Evolutionary conservation across 2,329 filamentous ascomycete species (phyloP), one percentile per base, ranked within the genome.

Genomic region (Chaetomiaceae sp.): DNA sequence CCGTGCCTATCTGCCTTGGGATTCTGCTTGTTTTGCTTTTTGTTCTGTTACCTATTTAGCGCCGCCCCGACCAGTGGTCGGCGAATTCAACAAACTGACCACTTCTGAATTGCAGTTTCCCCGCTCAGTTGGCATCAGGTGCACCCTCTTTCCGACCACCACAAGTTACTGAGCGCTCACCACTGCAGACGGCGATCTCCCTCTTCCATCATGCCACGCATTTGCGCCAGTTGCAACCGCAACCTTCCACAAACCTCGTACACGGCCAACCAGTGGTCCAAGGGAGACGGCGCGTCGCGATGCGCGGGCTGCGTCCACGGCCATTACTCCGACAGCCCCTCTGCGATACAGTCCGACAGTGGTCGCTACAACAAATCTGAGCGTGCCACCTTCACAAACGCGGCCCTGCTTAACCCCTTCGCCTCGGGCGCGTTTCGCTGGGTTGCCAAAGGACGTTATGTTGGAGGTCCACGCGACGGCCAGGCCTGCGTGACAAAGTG

Each of bases 401-500:
- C 51, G 19, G 49, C 20, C 3, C 56, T 65, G 29, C 9, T 54
- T 1, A 33, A 60, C 33, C 64, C 65, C 3, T 66, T 66, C 42
- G 52, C 63, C 4, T 19, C 54, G 6, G 64, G 66, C 8, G 42
- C 59, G 1, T 68, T 68, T 50, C 62, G 64, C 19, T 63, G 54
- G 55, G 66, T 69, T 6, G 62, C 62, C 20, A 61, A 58, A 29
- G 68, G 68, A 1, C 56, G 1, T 6, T 73, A 73, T 53, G 63
- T 20, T 2, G 31, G 15, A 3, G 70, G 69, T 14, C 8, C 36
- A 12, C 64, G 70, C 12, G n/a, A 7, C 0, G 70, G 67, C 31
- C 61, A 73, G 52, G 38, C 55, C 12, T 71, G 68, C 39, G 70
- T 72, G 14, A 2, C 25, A 40, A 73, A 73, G 52, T 70, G 69